These are phyloP conservation scores for Takashimella koratensis DNA, from an alignment of 1,284 basidiomycete species.

Conservation along the genomic window DNA sequence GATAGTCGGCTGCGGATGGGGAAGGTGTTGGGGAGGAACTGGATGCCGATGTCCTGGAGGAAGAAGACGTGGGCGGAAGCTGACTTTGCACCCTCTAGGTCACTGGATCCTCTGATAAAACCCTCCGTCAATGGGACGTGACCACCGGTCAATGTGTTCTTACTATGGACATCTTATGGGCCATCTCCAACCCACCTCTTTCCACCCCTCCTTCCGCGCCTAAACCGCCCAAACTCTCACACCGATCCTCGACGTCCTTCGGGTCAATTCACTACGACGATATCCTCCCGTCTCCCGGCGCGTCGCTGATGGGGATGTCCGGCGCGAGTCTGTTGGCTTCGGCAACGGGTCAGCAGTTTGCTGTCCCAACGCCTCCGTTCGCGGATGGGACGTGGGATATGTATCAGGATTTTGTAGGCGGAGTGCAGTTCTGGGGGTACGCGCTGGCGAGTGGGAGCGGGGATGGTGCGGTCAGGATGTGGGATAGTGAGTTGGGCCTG, in stretches of 20 bases:
- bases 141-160: slow-evolving; percentile 95
- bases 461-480: slow-evolving; percentile 96
- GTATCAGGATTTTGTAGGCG: slow-evolving; percentile 97
- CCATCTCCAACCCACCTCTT: slow-evolving; percentile 81
- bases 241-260: slow-evolving; percentile 46
- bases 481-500: slow-evolving; percentile 78
- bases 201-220: slow-evolving; percentile 48
- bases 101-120: slow-evolving; percentile 97
- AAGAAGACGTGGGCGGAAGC: background rate
- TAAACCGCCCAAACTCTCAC: slow-evolving; percentile 22
- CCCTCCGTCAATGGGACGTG: slow-evolving; percentile 96
- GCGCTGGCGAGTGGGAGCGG: slow-evolving; percentile 94
- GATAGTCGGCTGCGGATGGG: background rate
- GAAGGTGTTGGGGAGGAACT: background rate
- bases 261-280: slow-evolving; percentile 52
- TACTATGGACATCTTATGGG: slow-evolving; percentile 99
- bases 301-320: slow-evolving; percentile 31
- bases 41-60: background rate
- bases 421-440: slow-evolving; percentile 98
- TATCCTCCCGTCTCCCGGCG: slow-evolving; percentile 35
- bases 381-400: slow-evolving; percentile 87
- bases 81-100: no score
- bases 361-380: slow-evolving; percentile 78
- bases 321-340: slow-evolving; percentile 49
- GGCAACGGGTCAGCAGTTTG: slow-evolving; percentile 62